Evolutionary conservation across 441 rosid species (phyloP), one percentile per base, ranked within the genome.

Genomic region (Adansonia madagascariensis): DNA sequence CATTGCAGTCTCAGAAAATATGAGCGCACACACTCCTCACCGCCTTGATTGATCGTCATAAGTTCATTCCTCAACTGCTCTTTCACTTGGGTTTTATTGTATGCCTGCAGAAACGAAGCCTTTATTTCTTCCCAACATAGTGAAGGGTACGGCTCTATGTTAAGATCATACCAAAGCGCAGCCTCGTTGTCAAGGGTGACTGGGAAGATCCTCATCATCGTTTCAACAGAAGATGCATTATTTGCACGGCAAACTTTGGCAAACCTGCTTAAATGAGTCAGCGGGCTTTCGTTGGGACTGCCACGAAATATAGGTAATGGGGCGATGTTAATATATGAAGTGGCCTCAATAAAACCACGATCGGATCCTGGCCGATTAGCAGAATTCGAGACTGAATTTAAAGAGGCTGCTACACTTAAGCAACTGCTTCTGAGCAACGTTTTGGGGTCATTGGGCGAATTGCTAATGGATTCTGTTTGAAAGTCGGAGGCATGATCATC

Each of bases 111-210:
- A 61, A 86, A 86, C 2, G 83, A 80, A 1, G 70, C 31, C 74
- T 79, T 84, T 1, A 80, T 81, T 70, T 86, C 84, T 15, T 53
- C 83, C 87, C 87, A 84, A 10, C 78, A 63, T 8, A 84, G 81
- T 6, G 73, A 76, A 8, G 80, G 75, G 75, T 80, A 84, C 1
- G 89, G 87, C 65, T 82, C 87, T 52, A 85, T 60, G 52, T 83
- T 83, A 6, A 85, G 82, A 69, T 85, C 86, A 10, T 84, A 86
- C 89, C 89, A 82, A 10, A 82, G 76, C 10, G 80, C 85, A 12
- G 89, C 84, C 76, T 86, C 89, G 8, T 44, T 52, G 62, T 86
- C 82, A 3, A 86, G 87, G 0, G 87, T 84, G n/a, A 84, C 82
- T 0, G 85, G 86, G 77, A 86, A 86, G 20, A 86, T 84, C 82